phyloP scores from a whole-genome alignment of 192 early-diverging fungal genomes.

The Mortierella hygrophila region DNA sequence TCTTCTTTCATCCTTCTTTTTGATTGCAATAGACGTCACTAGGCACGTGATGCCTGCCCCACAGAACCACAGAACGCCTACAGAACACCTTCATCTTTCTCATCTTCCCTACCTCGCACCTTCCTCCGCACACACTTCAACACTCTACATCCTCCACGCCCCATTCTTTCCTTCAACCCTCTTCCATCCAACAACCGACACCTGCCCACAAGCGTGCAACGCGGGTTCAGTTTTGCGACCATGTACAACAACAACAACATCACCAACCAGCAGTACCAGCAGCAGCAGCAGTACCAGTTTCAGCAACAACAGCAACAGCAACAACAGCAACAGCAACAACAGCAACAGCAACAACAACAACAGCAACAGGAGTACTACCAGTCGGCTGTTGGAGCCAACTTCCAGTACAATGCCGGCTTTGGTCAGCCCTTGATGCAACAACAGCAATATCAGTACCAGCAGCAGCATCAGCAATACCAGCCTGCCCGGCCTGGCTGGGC shows the following conservation, averaged over 20 bases:
- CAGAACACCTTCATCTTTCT: not conserved
- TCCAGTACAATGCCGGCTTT: slow-evolving; percentile 52
- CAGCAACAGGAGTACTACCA: slow-evolving; percentile 48
- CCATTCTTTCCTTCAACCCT: not conserved
- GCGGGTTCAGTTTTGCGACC: not conserved
- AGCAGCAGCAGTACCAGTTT: slow-evolving; percentile 27
- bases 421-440: slow-evolving; percentile 38
- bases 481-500: slow-evolving; percentile 63
- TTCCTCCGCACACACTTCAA: not conserved
- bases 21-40: not conserved
- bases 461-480: slow-evolving; percentile 57
- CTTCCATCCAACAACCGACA: not conserved
- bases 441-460: slow-evolving; percentile 52
- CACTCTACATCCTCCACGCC: not conserved
- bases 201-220: not conserved
- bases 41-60: not conserved
- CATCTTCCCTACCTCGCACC: not conserved
- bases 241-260: slow-evolving; percentile 29
- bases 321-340: slow-evolving; percentile 21
- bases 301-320: slow-evolving; percentile 28
- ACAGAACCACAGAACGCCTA: not conserved
- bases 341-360: slow-evolving; percentile 37
- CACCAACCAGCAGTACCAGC: slow-evolving; percentile 14
- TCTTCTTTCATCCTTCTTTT: no score
- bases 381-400: slow-evolving; percentile 38